phyloP scores from a whole-genome alignment of 495 filamentous ascomycete species.

The Antarctomyces pellizariae region DNA sequence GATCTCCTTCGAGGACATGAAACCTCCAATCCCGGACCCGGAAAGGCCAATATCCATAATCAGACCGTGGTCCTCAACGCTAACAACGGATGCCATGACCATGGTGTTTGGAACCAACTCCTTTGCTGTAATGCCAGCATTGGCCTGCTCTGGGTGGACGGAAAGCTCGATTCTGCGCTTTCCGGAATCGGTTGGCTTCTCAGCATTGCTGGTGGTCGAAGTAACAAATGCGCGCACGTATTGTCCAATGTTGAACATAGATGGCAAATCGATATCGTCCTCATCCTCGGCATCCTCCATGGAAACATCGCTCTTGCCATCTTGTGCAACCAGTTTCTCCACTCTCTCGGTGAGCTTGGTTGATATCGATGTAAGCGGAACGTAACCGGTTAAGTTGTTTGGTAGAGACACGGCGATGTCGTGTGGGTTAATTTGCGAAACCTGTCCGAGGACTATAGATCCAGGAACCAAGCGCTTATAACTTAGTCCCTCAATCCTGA shows the following conservation, averaged over 20 bases:
- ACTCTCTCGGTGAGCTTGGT: slow-evolving; percentile 41
- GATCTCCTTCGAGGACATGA: slow-evolving; percentile 75
- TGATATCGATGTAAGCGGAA: slow-evolving; percentile 78
- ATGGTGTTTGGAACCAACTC: slow-evolving; percentile 48
- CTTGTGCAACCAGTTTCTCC: slow-evolving; percentile 36
- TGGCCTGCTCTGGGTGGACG: slow-evolving; percentile 49
- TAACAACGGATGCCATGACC: slow-evolving; percentile 68
- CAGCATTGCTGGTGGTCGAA: slow-evolving; percentile 39
- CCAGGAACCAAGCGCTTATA: slow-evolving; percentile 77
- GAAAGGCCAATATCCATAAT: slow-evolving; percentile 77
- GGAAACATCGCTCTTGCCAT: slow-evolving; percentile 28
- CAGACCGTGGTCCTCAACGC: slow-evolving; percentile 85
- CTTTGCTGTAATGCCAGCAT: slow-evolving; percentile 42
- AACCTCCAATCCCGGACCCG: slow-evolving; percentile 43
- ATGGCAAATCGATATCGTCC: slow-evolving; percentile 30
- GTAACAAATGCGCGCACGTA: slow-evolving; percentile 71
- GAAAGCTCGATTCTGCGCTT: slow-evolving; percentile 72
- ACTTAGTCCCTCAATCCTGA: slow-evolving; percentile 67
- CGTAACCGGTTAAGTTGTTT: slow-evolving; percentile 78
- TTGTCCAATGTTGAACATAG: slow-evolving; percentile 62
- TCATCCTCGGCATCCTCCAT: slow-evolving; percentile 24
- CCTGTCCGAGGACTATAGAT: slow-evolving; percentile 64
- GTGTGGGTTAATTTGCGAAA: slow-evolving; percentile 55
- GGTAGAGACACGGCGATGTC: slow-evolving; percentile 65
- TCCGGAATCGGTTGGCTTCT: slow-evolving; percentile 15